Base-by-base conservation (phyloP, 805 yeast genomes). In the Dipodascopsis tothii region DNA sequence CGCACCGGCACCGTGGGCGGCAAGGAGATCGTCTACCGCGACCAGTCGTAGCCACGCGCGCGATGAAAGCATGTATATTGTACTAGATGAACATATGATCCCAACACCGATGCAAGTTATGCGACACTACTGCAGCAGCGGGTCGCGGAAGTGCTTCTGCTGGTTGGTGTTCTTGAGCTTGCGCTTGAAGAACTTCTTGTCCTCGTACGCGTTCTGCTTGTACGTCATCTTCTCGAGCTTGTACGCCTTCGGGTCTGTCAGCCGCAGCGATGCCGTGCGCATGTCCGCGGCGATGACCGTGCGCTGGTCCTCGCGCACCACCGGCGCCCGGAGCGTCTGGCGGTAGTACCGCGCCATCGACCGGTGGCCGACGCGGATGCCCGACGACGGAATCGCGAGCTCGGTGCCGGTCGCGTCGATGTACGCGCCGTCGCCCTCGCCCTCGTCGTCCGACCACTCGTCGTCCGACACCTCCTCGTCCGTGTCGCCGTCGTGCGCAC, bases 121-220 rank as follows among this genome's bases (percentile, higher is more conserved):
- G 9, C 11, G 30, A 39, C 25, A 18, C 53, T 52, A 66, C 55
- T 66, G 70, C 51, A 85, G 68, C 54, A 84, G 64, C 58, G 77
- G 80, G 60, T 86, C 95, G 60, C 94, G 74, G 70, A 65, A 85
- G 60, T 92, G 95, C 23, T 78, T 76, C 72, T 90, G 95, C 71
- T 78, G 74, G 65, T 90, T 92, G 61, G 79, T 69, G 60, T 77
- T 17, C 54, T 52, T 39, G 58, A 57, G 14, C 56, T 39, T 2
- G 60, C 59, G 18, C 58, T 61, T 16, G 42, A 43, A 16, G 34
- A 35, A n/a, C 48, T 37, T 11, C 65, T 57, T 25, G 56, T 46
- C 20, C n/a, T n/a, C 14, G 23, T 17, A 11, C 33, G 5, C 18
- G 41, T n/a, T 6, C 28, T 18, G 28, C n/a, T 17, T 21, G 21